phyloP scores from a whole-genome alignment of 2,329 filamentous ascomycete species.

The Aureobasidium musti region DNA sequence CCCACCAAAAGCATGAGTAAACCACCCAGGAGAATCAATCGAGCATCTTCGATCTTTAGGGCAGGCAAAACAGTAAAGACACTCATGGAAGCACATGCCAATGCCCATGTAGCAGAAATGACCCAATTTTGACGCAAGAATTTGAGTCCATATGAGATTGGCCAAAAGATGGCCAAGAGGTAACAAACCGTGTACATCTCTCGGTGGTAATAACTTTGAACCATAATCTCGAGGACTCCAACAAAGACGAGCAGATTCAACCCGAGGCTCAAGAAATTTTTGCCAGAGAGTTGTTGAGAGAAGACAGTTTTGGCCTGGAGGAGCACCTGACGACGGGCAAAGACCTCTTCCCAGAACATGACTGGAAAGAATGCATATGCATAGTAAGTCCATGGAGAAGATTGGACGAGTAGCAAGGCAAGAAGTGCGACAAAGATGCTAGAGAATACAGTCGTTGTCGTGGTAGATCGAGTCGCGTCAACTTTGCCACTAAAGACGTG shows the following conservation, averaged over 20 bases:
- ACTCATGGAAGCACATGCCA: slow-evolving; percentile 82
- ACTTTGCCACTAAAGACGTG: slow-evolving; percentile 77
- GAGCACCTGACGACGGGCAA: slow-evolving; percentile 71
- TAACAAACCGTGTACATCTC: slow-evolving; percentile 84
- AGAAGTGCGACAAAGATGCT: slow-evolving; percentile 75
- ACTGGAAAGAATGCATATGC: slow-evolving; percentile 89
- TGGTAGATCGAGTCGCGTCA: slow-evolving; percentile 62
- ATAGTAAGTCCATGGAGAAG: slow-evolving; percentile 83
- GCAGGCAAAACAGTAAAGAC: slow-evolving; percentile 86
- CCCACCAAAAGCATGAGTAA: slow-evolving; percentile 75
- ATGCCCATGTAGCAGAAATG: slow-evolving; percentile 69
- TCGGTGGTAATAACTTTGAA: slow-evolving; percentile 87
- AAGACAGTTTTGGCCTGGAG: slow-evolving; percentile 66
- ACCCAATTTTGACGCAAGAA: slow-evolving; percentile 69
- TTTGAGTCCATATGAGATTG: slow-evolving; percentile 67
- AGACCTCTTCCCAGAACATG: slow-evolving; percentile 95
- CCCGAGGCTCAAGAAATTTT: slow-evolving; percentile 59
- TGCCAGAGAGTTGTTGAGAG: slow-evolving; percentile 65
- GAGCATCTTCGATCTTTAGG: slow-evolving; percentile 76
- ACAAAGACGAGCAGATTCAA: slow-evolving; percentile 69
- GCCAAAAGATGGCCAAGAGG: slow-evolving; percentile 75
- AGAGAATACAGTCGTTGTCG: slow-evolving; percentile 67
- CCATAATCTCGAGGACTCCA: slow-evolving; percentile 73
- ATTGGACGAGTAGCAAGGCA: slow-evolving; percentile 75
- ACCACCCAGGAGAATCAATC: slow-evolving; percentile 73